phyloP scores from a whole-genome alignment of 106 monocot genomes.

The Narthecium ossifragum region DNA sequence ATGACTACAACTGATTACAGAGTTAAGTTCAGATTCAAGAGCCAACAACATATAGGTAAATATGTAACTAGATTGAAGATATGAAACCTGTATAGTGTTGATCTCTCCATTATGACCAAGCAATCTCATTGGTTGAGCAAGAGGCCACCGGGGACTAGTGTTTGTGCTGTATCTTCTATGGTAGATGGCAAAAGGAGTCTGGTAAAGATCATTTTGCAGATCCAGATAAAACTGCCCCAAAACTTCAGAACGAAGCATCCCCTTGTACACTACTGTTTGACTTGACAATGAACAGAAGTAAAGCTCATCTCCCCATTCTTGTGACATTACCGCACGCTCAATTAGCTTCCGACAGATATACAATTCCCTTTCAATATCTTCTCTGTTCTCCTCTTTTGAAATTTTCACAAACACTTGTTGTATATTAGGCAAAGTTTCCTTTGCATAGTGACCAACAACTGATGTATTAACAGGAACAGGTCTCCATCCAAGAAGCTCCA shows the following conservation, averaged over 20 bases:
- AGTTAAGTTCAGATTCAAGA: too few species aligned
- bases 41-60: too few species aligned
- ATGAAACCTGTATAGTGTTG: slow-evolving; percentile 87
- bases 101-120: slow-evolving; percentile 99
- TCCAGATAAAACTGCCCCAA: slow-evolving; percentile 88
- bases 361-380: slow-evolving; percentile 94
- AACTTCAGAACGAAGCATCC: slow-evolving; percentile 94
- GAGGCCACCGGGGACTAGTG: slow-evolving; percentile 98
- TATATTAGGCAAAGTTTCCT: slow-evolving; percentile 90
- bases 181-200: slow-evolving; percentile 84
- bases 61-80: not conserved
- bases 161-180: slow-evolving; percentile 99
- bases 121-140: slow-evolving; percentile 98
- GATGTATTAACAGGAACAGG: slow-evolving; percentile 72
- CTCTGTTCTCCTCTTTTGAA: slow-evolving; percentile 65
- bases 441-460: slow-evolving; percentile 84
- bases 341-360: slow-evolving; percentile 88
- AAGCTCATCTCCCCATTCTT: slow-evolving; percentile 73
- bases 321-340: slow-evolving; percentile 48
- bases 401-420: slow-evolving; percentile 90
- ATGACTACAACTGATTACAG: too few species aligned
- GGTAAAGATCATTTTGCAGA: slow-evolving; percentile 73
- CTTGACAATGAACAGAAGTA: slow-evolving; percentile 95
- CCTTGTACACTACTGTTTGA: slow-evolving; percentile 93
- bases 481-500: slow-evolving; percentile 96